A percentile compares a stretch with the other conserved stretches of the same genome.
Conservation (phyloP, 169 alveolate genomes). For the Nephromyces sp. region DNA sequence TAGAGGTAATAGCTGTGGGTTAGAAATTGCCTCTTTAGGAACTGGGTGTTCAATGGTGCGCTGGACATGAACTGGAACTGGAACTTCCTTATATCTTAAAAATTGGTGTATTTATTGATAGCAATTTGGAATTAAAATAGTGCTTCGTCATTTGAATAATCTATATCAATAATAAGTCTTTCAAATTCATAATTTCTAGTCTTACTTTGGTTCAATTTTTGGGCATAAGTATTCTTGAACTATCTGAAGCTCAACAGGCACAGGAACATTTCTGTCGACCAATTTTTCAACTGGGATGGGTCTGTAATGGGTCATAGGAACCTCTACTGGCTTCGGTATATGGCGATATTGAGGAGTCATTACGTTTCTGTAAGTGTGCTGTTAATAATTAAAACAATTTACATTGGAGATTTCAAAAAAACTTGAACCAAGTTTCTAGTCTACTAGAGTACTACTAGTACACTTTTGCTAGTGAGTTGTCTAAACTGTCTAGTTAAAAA, state of each 20-base stretch:
- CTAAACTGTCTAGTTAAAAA: no score
- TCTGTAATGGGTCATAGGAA: conserved; percentile 77
- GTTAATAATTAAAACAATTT: no score
- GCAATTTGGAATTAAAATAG: no score
- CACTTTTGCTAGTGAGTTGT: no score
- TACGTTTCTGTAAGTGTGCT: conserved; percentile 71
- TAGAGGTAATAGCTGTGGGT: conserved; percentile 37
- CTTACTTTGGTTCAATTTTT: conserved; percentile 57
- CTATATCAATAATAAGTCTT: no score
- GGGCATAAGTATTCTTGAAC: conserved; percentile 79
- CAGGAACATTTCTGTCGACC: conserved; percentile 79
- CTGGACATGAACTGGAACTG: conserved; percentile 81
- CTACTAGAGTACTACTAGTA: no score
- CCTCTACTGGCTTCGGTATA: conserved; percentile 83
- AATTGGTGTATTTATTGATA: neutral
- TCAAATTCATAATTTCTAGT: neutral
- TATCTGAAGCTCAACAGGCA: conserved; percentile 79
- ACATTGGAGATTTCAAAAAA: no score
- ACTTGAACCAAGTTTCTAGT: no score
- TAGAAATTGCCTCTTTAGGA: conserved; percentile 60
- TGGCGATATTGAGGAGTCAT: conserved; percentile 79
- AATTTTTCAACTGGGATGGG: conserved; percentile 75
- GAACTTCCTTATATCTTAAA: conserved; percentile 72
- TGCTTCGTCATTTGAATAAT: no score
- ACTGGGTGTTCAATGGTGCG: conserved; percentile 78